Base-by-base conservation (phyloP, 2,329 filamentous ascomycete genomes). In the Colletotrichum truncatum region DNA sequence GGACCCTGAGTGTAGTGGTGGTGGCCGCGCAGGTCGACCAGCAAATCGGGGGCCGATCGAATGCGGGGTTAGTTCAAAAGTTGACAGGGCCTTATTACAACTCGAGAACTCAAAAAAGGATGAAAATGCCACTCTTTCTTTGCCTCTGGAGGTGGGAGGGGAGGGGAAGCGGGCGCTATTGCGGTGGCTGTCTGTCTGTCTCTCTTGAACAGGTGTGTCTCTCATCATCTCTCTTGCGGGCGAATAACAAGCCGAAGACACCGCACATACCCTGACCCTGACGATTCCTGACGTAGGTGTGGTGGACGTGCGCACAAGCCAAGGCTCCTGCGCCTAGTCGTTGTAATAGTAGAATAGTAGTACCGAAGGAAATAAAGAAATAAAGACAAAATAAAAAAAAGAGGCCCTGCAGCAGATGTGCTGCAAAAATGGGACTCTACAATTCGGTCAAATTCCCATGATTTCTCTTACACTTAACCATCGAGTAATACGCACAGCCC, bases 71-170 rank as follows among this genome's bases (percentile, higher is more conserved):
- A 53, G 57, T 62, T 49, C 25, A 61, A 49, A 16, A 10, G 34
- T 16, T 62, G 62, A 65, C 62, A 65, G 62, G 62, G 57, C 62
- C 41, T 55, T 62, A 62, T 62, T 65, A 65, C 62, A 49, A 41
- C 60, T 46, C 45, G 48, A 54, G 32, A 55, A 43, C 62, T 49
- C 49, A 12, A 39, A 34, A 48, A 32, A n/a, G 36, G 26, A 18
- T 9, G 43, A 18, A 52, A 18, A 39, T 46, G 39, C 30, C 21
- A 34, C 32, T 25, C 41, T 23, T 43, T 34, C 32, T 18, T 30
- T 46, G 7, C 11, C 28, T 45, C 26, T 36, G 21, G n/a, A n/a
- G n/a, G n/a, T n/a, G n/a, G n/a, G n/a, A n/a, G n/a, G n/a, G n/a
- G n/a, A n/a, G n/a, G n/a, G n/a, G n/a, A n/a, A n/a, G n/a, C n/a